Evolutionary conservation across 768 basidiomycete genomes (phyloP), one percentile per base, ranked within the genome.

Genomic region (Suillus brevipes): DNA sequence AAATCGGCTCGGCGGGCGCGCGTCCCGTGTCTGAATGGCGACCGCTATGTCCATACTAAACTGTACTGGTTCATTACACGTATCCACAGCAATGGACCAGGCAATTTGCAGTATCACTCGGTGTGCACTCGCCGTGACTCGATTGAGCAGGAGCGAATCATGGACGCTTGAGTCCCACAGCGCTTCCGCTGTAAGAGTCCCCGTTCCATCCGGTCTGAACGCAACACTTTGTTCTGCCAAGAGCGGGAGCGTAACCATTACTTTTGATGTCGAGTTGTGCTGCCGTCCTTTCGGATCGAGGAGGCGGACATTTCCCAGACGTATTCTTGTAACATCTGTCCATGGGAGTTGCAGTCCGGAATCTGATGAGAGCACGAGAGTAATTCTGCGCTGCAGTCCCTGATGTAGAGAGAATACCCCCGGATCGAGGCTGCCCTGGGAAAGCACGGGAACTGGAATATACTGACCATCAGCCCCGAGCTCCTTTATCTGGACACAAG

Each of bases 81-180:
- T 89, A 55, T 93, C 92, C n/a, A 96, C 87, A 6, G 86, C 89
- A 36, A 98, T 84, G 37, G 86, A 82, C 85, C 89, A 97, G 42
- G 82, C 82, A 6, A 97, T 73, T 72, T 92, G 90, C 34, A 98
- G 73, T 38, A 97, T 79, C 12, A 97, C 82, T 43, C 92, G 88
- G 68, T 96, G 93, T 55, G 88, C 87, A 5, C 86, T 73, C 3
- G 86, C 82, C 2, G 95, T 97, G 45, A 95, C 89, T 34, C 89
- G 86, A 75, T 99, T 97, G 66, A 99, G 83, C 52, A 96, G 79
- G 18, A 87, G 75, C 14, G 94, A 95, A 69, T 94, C 88, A 74
- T 98, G 97, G 14, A 93, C 79, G 64, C 95, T 94, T 1, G 94
- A 94, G 78, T 99, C 97, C 96, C 97, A 99, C 7, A 92, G 81